phyloP scores from a whole-genome alignment of 257 asterid genomes.

The Lycium barbarum region DNA sequence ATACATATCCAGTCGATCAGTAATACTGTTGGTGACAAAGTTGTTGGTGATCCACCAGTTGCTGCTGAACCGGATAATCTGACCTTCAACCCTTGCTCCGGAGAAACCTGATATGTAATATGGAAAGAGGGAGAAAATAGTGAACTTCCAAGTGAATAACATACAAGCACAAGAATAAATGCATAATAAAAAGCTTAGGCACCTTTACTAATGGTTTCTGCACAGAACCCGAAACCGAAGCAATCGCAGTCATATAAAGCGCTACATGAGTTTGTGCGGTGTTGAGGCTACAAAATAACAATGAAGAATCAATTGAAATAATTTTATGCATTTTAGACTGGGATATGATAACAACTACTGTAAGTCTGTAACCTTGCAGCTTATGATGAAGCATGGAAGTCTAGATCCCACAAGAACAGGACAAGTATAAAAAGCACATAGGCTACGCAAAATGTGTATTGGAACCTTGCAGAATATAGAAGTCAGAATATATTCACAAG shows the following conservation, averaged over 20 bases:
- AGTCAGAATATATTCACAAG: background rate
- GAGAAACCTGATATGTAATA: conserved; percentile 58
- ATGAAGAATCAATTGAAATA: conserved; percentile 35
- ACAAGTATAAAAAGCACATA: background rate
- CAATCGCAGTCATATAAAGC: conserved; percentile 80
- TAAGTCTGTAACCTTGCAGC: background rate
- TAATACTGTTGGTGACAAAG: conserved; percentile 79
- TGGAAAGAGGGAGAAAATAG: background rate
- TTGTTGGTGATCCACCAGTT: conserved; percentile 81
- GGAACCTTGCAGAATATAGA: background rate
- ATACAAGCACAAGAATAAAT: conserved; percentile 29
- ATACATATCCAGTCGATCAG: conserved; percentile 83
- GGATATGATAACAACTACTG: background rate
- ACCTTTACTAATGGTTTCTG: conserved; percentile 82
- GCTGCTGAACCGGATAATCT: conserved; percentile 81
- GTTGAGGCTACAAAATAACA: conserved; percentile 63
- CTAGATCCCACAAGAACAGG: background rate
- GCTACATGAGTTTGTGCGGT: conserved; percentile 81
- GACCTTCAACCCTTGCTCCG: conserved; percentile 76
- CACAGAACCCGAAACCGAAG: conserved; percentile 74
- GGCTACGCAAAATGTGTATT: background rate
- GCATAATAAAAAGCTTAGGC: conserved; percentile 26
- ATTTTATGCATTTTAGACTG: background rate
- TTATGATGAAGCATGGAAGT: conserved; percentile 15
- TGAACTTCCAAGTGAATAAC: background rate